These are phyloP conservation scores for Pogostemon cablin DNA, from an alignment of 257 asterid species.

Conservation along the genomic window DNA sequence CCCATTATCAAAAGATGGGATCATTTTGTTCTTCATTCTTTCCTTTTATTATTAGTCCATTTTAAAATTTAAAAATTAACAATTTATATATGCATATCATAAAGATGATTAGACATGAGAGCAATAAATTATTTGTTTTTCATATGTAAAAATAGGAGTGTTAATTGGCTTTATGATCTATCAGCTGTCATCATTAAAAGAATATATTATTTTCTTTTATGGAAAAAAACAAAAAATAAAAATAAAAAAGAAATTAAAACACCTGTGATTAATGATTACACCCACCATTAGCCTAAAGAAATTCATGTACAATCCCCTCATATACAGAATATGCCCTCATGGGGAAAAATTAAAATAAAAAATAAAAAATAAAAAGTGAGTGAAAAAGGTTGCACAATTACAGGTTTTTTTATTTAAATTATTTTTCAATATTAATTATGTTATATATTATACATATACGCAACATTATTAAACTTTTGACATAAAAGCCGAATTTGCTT, in stretches of 20 bases:
- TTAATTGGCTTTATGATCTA: conserved; percentile 20
- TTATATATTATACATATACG: background rate
- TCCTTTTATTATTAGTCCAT: too few relatives aligned
- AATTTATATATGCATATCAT: background rate
- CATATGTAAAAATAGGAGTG: background rate
- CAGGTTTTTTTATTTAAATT: conserved; percentile 37
- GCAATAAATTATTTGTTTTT: conserved; percentile 7
- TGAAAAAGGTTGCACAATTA: conserved; percentile 38
- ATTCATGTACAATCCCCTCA: conserved; percentile 30
- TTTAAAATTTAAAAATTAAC: background rate
- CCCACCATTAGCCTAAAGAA: conserved; percentile 42
- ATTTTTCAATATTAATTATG: conserved; percentile 27
- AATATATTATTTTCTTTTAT: conserved; percentile 17
- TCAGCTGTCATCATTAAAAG: conserved; percentile 34
- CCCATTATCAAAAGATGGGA: background rate
- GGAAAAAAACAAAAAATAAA: background rate
- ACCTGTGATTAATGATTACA: conserved; percentile 52
- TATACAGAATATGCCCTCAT: conserved; percentile 28
- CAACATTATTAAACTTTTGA: conserved; percentile 34
- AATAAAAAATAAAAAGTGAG: conserved; percentile 4
- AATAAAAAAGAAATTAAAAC: conserved; percentile 5
- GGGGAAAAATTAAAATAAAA: background rate
- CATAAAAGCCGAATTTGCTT: conserved; percentile 28
- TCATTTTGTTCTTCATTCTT: too few relatives aligned
- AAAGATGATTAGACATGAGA: background rate